A percentile compares a stretch with the other conserved stretches of the same genome.
These are phyloP conservation scores for Pseudocercospora fijiensis DNA, from an alignment of 2,329 filamentous ascomycete genomes.

Conservation along the genomic window DNA sequence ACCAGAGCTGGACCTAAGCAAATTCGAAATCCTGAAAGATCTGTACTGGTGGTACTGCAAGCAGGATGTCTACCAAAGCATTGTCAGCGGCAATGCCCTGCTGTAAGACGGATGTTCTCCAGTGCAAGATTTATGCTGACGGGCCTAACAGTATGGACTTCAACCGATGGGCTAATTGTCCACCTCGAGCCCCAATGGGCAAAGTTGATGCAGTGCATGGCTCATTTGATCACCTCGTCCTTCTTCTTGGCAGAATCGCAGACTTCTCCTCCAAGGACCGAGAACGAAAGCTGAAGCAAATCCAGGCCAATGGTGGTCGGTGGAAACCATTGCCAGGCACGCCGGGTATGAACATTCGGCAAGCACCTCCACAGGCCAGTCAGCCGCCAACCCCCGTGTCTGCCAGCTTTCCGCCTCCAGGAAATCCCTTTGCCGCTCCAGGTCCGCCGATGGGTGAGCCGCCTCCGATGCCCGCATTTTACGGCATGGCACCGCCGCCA, in stretches of 20 bases:
- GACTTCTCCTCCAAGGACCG: constrained; percentile 78
- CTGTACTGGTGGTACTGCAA: constrained; percentile 96
- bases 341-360: constrained; percentile 48
- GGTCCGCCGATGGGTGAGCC: background rate
- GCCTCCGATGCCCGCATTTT: constrained; percentile 50
- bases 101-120: constrained; percentile 62
- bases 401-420: constrained; percentile 6
- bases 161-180: constrained; percentile 78
- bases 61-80: constrained; percentile 88
- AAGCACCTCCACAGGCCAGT: constrained; percentile 34
- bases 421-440: background rate
- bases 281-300: constrained; percentile 69
- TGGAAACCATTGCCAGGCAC: constrained; percentile 50
- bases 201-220: constrained; percentile 78
- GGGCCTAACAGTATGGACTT: constrained; percentile 66
- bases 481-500: constrained; percentile 50
- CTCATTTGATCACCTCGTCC: constrained; percentile 81
- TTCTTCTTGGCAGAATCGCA: constrained; percentile 75
- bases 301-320: constrained; percentile 58
- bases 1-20: constrained; percentile 63
- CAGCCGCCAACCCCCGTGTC: constrained; percentile 24
- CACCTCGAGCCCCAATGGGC: constrained; percentile 77
- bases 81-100: constrained; percentile 79
- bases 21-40: constrained; percentile 78
- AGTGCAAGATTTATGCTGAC: background rate